Conservation (phyloP, 2,329 filamentous ascomycete genomes). For the Stachybotrys chlorohalonatus region DNA sequence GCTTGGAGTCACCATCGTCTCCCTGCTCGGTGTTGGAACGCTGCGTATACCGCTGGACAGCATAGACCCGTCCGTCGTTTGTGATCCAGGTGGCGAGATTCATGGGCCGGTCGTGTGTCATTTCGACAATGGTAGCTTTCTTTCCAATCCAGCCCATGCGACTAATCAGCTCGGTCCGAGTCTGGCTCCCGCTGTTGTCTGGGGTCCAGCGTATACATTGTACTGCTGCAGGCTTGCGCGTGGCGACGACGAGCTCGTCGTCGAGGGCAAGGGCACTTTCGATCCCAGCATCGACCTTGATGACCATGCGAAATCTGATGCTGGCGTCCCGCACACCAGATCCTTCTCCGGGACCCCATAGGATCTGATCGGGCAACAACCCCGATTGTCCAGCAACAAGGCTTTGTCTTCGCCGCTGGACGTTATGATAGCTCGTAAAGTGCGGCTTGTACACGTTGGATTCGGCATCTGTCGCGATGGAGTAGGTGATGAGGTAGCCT, state of each 20-base stretch:
- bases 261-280: slow-evolving; percentile 80
- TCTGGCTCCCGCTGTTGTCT: slow-evolving; percentile 73
- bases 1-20: slow-evolving; percentile 44
- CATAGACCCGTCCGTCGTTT: slow-evolving; percentile 78
- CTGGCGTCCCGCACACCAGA: slow-evolving; percentile 77
- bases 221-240: slow-evolving; percentile 82
- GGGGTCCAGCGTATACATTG: slow-evolving; percentile 95
- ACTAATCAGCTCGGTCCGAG: slow-evolving; percentile 80
- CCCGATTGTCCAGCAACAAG: slow-evolving; percentile 49
- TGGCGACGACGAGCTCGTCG: slow-evolving; percentile 87
- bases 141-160: slow-evolving; percentile 81
- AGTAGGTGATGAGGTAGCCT: slow-evolving; percentile 91
- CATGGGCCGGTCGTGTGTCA: slow-evolving; percentile 95
- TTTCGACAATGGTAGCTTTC: slow-evolving; percentile 66
- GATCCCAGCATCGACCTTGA: slow-evolving; percentile 95
- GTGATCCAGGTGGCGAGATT: slow-evolving; percentile 91
- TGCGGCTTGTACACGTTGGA: slow-evolving; percentile 78
- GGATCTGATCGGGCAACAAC: slow-evolving; percentile 48
- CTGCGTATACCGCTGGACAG: slow-evolving; percentile 63
- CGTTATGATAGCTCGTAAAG: slow-evolving; percentile 59
- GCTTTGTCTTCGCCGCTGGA: slow-evolving; percentile 52
- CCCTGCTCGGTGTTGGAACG: slow-evolving; percentile 28
- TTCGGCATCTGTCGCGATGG: slow-evolving; percentile 73
- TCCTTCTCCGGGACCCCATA: slow-evolving; percentile 74
- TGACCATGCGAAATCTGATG: slow-evolving; percentile 92